phyloP scores from a whole-genome alignment of 352 stramenopile genomes.

The Globisporangium alternatum region DNA sequence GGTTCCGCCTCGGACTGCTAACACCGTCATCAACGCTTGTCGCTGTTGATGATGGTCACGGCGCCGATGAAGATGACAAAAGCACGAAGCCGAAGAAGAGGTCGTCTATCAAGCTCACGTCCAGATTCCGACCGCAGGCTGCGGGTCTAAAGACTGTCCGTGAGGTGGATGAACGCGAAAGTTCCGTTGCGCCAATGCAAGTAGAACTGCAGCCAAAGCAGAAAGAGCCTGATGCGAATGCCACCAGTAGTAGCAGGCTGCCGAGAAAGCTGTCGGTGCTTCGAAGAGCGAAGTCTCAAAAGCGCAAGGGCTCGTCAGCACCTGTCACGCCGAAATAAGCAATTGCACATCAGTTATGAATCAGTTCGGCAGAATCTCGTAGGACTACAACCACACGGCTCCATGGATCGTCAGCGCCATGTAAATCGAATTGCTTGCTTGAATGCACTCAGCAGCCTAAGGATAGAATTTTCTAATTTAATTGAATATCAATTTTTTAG shows the following conservation, averaged over 20 bases:
- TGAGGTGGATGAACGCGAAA: background rate
- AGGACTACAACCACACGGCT: no score
- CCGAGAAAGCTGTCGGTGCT: conserved; percentile 3
- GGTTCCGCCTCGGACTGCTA: conserved; percentile 29
- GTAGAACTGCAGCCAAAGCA: background rate
- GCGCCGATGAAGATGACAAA: background rate
- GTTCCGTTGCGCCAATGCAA: background rate
- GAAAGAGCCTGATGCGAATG: background rate
- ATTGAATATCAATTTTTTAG: no score
- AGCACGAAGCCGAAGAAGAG: background rate
- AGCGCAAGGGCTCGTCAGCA: background rate
- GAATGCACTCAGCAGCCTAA: no score
- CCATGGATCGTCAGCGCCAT: no score
- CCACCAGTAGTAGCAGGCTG: background rate
- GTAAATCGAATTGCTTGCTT: no score
- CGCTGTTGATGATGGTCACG: background rate
- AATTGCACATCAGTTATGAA: no score
- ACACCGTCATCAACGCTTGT: background rate
- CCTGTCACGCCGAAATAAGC: background rate
- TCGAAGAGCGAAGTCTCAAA: background rate
- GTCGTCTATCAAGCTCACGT: background rate
- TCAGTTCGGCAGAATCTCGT: no score
- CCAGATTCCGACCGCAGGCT: background rate
- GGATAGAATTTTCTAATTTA: no score
- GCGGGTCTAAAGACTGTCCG: background rate